These are phyloP conservation scores for Geotrichum australiense DNA, from an alignment of 1,139 yeast genomes.

Conservation along the genomic window DNA sequence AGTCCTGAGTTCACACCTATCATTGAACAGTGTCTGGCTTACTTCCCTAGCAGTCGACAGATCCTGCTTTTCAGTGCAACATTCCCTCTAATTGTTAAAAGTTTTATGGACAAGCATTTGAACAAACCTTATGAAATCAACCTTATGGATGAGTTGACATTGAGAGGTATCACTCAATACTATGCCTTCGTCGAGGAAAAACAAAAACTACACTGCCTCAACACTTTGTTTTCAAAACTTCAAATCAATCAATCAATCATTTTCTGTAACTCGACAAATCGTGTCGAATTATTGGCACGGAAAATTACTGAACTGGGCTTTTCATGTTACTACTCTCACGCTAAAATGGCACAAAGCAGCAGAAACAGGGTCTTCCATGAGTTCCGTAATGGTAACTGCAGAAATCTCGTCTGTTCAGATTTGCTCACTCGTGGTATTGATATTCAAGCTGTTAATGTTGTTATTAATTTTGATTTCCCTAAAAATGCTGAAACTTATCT, in stretches of 20 bases:
- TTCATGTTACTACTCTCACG: constrained; percentile 95
- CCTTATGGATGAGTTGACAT: constrained; percentile 93
- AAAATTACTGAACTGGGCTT: constrained; percentile 94
- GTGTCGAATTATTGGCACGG: constrained; percentile 92
- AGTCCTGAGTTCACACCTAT: constrained; percentile 84
- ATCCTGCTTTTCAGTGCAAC: constrained; percentile 90
- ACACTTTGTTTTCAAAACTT: constrained; percentile 86
- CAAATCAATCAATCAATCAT: constrained; percentile 95
- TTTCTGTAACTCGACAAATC: constrained; percentile 91
- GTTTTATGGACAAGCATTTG: constrained; percentile 87
- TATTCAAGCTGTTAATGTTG: constrained; percentile 97
- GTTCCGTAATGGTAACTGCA: constrained; percentile 95
- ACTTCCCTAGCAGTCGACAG: constrained; percentile 77
- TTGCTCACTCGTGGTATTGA: constrained; percentile 97
- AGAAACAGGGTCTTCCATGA: constrained; percentile 98
- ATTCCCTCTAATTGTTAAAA: constrained; percentile 88
- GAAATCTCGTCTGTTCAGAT: constrained; percentile 95
- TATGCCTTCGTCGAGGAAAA: constrained; percentile 97
- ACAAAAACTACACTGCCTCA: constrained; percentile 90
- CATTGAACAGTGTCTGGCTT: constrained; percentile 78
- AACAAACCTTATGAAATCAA: constrained; percentile 92
- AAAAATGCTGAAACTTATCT: constrained; percentile 95
- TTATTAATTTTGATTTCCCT: constrained; percentile 96
- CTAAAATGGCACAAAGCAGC: constrained; percentile 95
- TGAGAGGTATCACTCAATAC: constrained; percentile 93